Percentiles rank a stretch among this genome's conserved stretches.
Conservation (phyloP, 352 stramenopile species). For the Pythium brachiatum region DNA sequence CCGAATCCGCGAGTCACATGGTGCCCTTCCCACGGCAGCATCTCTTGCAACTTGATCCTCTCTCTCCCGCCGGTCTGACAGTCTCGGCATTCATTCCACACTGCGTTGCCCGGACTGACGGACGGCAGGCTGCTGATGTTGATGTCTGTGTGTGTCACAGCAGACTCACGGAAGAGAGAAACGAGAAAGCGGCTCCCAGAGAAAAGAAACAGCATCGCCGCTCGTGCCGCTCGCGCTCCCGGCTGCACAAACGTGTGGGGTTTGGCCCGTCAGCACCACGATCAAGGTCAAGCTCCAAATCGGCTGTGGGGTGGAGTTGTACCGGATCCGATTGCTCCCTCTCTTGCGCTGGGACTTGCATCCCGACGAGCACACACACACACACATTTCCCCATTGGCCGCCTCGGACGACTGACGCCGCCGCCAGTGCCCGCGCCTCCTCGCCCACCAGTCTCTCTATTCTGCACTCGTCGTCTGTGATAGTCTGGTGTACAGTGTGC, state of each 20-base stretch:
- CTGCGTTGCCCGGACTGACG: background rate
- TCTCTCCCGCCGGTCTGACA: background rate
- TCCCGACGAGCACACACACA: conserved; percentile 1
- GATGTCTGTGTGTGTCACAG: conserved; percentile 4
- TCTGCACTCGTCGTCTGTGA: too few species aligned
- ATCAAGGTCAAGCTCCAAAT: background rate
- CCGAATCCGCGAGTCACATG: background rate
- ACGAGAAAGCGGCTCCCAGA: background rate
- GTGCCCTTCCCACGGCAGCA: background rate
- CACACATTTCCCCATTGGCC: conserved; percentile 3
- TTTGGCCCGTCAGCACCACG: background rate
- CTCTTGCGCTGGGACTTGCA: background rate
- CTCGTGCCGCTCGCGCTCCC: background rate
- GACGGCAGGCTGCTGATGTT: background rate
- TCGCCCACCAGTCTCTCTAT: background rate
- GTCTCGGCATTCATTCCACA: too few species aligned
- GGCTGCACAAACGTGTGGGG: background rate
- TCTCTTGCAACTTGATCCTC: background rate
- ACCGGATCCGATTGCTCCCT: background rate
- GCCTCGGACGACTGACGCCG: background rate
- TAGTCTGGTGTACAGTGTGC: too few species aligned
- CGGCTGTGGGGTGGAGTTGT: background rate
- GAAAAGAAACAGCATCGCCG: conserved; percentile 3
- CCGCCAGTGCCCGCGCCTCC: background rate
- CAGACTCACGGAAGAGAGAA: conserved; percentile 1